Evolutionary conservation across 2,329 filamentous ascomycete species (phyloP).

Genomic region (Apiospora rasikravindrae): DNA sequence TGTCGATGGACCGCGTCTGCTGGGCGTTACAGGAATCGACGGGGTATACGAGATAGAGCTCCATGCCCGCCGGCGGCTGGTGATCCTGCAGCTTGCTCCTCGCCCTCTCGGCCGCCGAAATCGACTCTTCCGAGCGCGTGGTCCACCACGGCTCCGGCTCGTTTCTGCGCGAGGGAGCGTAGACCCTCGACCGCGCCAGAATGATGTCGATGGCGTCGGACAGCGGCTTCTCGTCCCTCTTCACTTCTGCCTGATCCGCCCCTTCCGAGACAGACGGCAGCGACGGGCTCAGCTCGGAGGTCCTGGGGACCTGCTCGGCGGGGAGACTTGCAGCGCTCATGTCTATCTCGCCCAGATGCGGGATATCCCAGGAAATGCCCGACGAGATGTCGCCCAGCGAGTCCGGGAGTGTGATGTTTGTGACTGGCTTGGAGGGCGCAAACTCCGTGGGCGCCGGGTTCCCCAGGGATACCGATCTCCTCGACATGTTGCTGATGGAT

Average conservation of each 20-base stretch:
- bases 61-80: not conserved
- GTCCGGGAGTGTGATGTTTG: not conserved
- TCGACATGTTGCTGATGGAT: not conserved
- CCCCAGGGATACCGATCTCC: not conserved
- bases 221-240: not conserved
- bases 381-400: not conserved
- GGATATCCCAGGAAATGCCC: not conserved
- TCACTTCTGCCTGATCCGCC: too few species aligned
- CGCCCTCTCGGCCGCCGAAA: not conserved
- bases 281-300: not conserved
- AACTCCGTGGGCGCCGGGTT: not conserved
- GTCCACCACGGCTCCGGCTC: not conserved
- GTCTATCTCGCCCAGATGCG: not conserved
- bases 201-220: slow-evolving; percentile 7
- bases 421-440: not conserved
- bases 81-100: not conserved
- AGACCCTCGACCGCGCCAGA: not conserved
- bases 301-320: not conserved
- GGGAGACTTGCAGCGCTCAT: not conserved
- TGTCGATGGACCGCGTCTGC: not conserved
- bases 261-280: not conserved
- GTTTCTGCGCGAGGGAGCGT: not conserved
- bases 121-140: not conserved
- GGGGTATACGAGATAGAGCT: not conserved
- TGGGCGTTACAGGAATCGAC: not conserved